These are phyloP conservation scores for Coniferiporia sulphurascens DNA, from an alignment of 1,284 basidiomycete genomes.

Conservation along the genomic window DNA sequence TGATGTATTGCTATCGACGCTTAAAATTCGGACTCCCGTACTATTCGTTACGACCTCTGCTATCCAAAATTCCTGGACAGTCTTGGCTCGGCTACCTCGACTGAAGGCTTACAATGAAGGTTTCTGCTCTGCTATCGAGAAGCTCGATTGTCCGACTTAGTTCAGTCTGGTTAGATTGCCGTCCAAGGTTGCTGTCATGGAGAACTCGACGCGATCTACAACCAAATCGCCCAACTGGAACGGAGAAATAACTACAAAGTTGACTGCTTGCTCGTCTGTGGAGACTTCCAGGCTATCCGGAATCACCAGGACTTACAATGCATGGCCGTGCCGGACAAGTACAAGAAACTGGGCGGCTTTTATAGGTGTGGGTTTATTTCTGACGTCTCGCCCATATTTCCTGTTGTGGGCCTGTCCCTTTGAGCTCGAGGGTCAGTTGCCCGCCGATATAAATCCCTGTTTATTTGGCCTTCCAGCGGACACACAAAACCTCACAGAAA, in stretches of 20 bases:
- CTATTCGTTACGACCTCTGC: no score
- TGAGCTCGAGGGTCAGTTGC: background rate
- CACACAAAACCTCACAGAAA: background rate
- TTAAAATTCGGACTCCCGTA: no score
- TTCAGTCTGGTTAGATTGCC: conserved; percentile 55
- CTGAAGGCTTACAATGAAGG: background rate
- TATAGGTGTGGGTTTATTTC: conserved; percentile 43
- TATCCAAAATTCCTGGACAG: no score
- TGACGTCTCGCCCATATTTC: background rate
- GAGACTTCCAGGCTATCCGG: conserved; percentile 94
- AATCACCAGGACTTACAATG: conserved; percentile 84
- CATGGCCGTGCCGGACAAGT: conserved; percentile 91
- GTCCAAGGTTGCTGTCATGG: conserved; percentile 97
- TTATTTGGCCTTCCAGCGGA: background rate
- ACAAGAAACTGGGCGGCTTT: conserved; percentile 80
- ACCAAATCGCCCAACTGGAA: conserved; percentile 66
- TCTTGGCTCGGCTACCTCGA: no score
- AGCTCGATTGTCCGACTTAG: background rate
- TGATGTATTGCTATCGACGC: no score
- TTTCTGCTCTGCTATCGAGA: background rate
- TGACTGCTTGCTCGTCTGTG: conserved; percentile 86
- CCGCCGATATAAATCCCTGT: background rate
- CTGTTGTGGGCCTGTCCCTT: background rate
- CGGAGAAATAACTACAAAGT: conserved; percentile 58
- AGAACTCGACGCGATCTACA: conserved; percentile 82